A percentile compares a stretch with the other conserved stretches of the same genome.
Evolutionary conservation across 768 basidiomycete genomes (phyloP).

Genomic region (Hydnomerulius pinastri): DNA sequence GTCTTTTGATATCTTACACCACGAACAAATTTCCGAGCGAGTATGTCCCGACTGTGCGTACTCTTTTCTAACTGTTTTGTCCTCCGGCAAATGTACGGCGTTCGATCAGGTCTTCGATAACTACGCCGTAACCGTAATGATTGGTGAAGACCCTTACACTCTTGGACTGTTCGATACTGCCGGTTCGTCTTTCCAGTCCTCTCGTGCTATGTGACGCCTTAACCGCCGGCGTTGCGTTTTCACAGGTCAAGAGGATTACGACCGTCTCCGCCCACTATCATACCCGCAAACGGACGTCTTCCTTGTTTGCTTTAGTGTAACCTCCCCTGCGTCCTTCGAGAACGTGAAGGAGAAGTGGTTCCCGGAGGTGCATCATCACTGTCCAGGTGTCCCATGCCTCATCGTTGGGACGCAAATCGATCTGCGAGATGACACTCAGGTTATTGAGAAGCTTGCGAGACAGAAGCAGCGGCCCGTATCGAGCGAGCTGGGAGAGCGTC

Average conservation of each 20-base stretch:
- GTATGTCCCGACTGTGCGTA: slow-evolving; percentile 94
- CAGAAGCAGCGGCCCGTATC: slow-evolving; percentile 96
- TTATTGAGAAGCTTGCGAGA: slow-evolving; percentile 91
- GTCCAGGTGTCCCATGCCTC: slow-evolving; percentile 98
- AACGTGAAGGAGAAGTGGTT: slow-evolving; percentile 99
- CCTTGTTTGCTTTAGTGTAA: slow-evolving; percentile 99
- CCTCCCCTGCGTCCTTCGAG: slow-evolving; percentile 97
- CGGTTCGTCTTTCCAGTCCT: slow-evolving; percentile 53
- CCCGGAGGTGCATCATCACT: slow-evolving; percentile 99
- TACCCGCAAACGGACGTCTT: slow-evolving; percentile 99
- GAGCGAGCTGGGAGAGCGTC: slow-evolving; percentile 85
- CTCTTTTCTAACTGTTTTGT: neutral
- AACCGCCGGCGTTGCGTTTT: slow-evolving; percentile 12
- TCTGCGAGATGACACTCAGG: slow-evolving; percentile 89
- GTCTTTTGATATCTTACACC: slow-evolving; percentile 95
- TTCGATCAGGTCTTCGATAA: slow-evolving; percentile 84
- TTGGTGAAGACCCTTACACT: slow-evolving; percentile 99
- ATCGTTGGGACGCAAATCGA: slow-evolving; percentile 99
- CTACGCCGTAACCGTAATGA: slow-evolving; percentile 99
- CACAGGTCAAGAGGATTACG: slow-evolving; percentile 98
- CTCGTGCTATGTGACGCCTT: slow-evolving; percentile 1
- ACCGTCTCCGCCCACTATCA: slow-evolving; percentile 96
- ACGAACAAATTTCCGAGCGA: slow-evolving; percentile 99
- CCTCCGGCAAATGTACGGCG: slow-evolving; percentile 18
- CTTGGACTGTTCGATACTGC: slow-evolving; percentile 98